Evolutionary conservation across 179 eudicot genomes (phyloP).

Genomic region (Sideroxylon spinosum): DNA sequence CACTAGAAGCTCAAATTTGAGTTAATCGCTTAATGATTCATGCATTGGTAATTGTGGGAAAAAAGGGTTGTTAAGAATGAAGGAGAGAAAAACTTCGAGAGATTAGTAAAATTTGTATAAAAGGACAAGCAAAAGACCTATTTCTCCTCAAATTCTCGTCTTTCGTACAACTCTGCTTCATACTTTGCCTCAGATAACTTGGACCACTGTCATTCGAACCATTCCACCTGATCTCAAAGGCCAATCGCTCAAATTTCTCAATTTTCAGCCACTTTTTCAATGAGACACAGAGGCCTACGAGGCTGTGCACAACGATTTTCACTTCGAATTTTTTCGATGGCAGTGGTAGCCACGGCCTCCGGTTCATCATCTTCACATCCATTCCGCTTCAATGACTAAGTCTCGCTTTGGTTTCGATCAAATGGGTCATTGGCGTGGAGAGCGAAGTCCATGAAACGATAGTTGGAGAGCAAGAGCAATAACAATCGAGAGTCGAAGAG

Average conservation of each 20-base stretch:
- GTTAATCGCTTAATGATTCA: not conserved
- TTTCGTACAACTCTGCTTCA: slow-evolving; percentile 34
- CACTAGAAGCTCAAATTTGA: not conserved
- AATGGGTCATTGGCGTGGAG: not conserved
- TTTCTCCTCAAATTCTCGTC: slow-evolving; percentile 26
- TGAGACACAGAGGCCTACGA: slow-evolving; percentile 32
- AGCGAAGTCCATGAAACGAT: no score
- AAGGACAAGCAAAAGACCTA: no score
- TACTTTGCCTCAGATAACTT: slow-evolving; percentile 22
- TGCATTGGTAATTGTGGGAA: not conserved
- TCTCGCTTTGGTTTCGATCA: not conserved
- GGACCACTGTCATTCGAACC: slow-evolving; percentile 41
- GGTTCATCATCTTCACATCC: slow-evolving; percentile 69
- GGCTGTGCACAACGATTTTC: slow-evolving; percentile 33
- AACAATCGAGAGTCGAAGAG: no score
- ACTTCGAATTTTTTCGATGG: no score
- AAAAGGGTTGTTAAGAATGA: no score
- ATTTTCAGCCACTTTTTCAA: not conserved
- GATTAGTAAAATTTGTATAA: no score
- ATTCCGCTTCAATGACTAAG: slow-evolving; percentile 6
- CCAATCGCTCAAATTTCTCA: slow-evolving; percentile 24
- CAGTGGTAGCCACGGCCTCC: slow-evolving; percentile 68
- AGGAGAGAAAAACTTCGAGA: no score
- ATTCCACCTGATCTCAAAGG: slow-evolving; percentile 69
- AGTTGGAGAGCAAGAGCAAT: no score